Conservation (phyloP, 768 basidiomycete genomes). For the Rhodotorula kratochvilovae region DNA sequence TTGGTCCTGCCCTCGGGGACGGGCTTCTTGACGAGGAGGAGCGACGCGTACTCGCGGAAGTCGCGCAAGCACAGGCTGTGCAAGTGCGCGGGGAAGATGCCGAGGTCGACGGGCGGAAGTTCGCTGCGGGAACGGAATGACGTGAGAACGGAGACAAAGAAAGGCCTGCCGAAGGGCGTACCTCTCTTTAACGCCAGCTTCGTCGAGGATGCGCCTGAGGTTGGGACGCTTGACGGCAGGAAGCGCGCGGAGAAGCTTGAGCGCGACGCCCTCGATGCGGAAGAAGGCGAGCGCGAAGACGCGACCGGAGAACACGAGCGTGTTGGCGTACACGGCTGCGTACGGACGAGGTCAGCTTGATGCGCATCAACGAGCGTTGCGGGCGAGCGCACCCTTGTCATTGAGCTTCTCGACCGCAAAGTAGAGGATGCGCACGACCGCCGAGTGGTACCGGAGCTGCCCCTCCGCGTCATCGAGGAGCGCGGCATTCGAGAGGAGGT, state of each 20-base stretch:
- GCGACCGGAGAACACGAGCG: slow-evolving; percentile 50
- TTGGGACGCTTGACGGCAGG: slow-evolving; percentile 48
- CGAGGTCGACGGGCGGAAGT: slow-evolving; percentile 25
- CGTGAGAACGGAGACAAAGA: rapidly evolving
- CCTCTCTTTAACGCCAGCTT: slow-evolving; percentile 32
- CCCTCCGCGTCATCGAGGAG: slow-evolving; percentile 42
- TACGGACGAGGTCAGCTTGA: background rate
- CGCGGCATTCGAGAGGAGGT: slow-evolving; percentile 46
- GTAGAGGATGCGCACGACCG: slow-evolving; percentile 47
- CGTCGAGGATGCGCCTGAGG: slow-evolving; percentile 47
- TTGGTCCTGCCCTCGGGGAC: slow-evolving; percentile 33
- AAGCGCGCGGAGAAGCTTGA: slow-evolving; percentile 50
- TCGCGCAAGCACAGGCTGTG: slow-evolving; percentile 45
- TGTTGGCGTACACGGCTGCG: slow-evolving; percentile 51
- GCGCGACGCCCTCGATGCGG: slow-evolving; percentile 50
- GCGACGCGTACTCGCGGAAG: slow-evolving; percentile 42
- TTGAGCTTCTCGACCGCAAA: slow-evolving; percentile 52
- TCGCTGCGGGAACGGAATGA: background rate
- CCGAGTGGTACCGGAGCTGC: slow-evolving; percentile 43
- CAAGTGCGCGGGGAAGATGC: slow-evolving; percentile 46
- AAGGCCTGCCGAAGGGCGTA: background rate
- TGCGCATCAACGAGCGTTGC: too few relatives aligned
- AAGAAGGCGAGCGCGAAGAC: slow-evolving; percentile 53
- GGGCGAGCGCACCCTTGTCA: slow-evolving; percentile 46
- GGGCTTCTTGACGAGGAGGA: background rate